phyloP scores from a whole-genome alignment of 108 stramenopile species.

The Conticribra weissflogii region DNA sequence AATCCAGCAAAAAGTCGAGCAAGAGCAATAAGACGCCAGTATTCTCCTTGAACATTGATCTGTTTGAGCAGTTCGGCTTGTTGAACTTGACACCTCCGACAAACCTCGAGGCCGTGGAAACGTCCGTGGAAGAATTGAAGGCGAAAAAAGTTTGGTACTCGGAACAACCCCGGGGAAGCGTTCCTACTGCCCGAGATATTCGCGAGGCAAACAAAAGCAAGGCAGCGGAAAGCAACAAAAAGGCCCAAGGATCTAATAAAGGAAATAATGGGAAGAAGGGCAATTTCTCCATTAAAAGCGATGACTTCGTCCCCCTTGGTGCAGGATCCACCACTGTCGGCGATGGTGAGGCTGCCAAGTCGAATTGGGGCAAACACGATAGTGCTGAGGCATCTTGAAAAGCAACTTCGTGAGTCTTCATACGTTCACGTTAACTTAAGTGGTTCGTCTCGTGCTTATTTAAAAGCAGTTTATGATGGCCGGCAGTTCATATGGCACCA shows the following conservation, averaged over 20 bases:
- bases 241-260: slow-evolving; percentile 17
- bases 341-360: slow-evolving; percentile 39
- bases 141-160: slow-evolving; percentile 93
- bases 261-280: slow-evolving; percentile 38
- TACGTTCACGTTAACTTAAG: neutral
- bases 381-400: slow-evolving; percentile 8
- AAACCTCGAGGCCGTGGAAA: slow-evolving; percentile 71
- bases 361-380: slow-evolving; percentile 48
- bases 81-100: slow-evolving; percentile 80
- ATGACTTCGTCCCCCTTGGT: slow-evolving; percentile 82
- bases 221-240: slow-evolving; percentile 39
- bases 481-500: neutral
- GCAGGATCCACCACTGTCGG: slow-evolving; percentile 49
- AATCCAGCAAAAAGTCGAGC: slow-evolving; percentile 51
- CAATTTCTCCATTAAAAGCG: slow-evolving; percentile 61
- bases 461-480: neutral
- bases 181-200: slow-evolving; percentile 89
- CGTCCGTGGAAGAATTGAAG: slow-evolving; percentile 84
- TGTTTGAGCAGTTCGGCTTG: slow-evolving; percentile 90
- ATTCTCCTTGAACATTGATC: slow-evolving; percentile 82
- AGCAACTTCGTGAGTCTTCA: neutral
- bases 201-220: slow-evolving; percentile 80
- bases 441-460: neutral
- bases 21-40: slow-evolving; percentile 49
- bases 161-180: slow-evolving; percentile 89